Conservation (phyloP, 2,329 filamentous ascomycete genomes). For the Colletotrichum aenigma region DNA sequence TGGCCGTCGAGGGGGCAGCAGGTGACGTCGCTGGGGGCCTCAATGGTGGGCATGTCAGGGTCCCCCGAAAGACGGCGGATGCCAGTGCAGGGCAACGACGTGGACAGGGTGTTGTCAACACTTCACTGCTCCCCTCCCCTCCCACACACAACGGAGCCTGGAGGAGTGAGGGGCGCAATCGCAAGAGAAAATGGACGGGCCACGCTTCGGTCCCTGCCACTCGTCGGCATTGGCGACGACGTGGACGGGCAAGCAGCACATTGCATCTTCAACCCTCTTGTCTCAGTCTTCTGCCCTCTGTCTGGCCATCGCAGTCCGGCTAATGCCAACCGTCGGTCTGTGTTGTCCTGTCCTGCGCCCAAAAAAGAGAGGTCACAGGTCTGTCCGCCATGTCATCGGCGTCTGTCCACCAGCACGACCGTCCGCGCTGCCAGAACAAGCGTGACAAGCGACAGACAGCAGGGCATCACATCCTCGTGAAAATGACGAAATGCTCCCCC, state of each 20-base stretch:
- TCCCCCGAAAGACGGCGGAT: neutral
- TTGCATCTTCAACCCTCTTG: neutral
- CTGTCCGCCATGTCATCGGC: neutral
- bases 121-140: neutral
- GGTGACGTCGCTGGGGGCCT: slow-evolving; percentile 16
- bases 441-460: neutral
- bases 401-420: neutral
- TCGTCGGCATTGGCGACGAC: neutral
- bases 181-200: neutral
- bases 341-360: neutral
- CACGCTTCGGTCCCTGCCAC: neutral
- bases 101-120: neutral
- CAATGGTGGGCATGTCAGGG: slow-evolving; percentile 7
- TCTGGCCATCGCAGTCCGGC: neutral
- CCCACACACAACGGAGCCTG: neutral
- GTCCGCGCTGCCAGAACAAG: neutral
- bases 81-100: neutral
- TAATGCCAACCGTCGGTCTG: neutral
- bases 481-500: neutral
- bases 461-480: neutral
- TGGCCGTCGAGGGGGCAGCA: neutral
- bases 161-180: neutral
- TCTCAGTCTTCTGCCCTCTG: neutral
- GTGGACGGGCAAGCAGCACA: neutral
- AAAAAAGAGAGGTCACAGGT: neutral